Base-by-base conservation (phyloP, 2,329 filamentous ascomycete species). In the Fusarium sublunatum region DNA sequence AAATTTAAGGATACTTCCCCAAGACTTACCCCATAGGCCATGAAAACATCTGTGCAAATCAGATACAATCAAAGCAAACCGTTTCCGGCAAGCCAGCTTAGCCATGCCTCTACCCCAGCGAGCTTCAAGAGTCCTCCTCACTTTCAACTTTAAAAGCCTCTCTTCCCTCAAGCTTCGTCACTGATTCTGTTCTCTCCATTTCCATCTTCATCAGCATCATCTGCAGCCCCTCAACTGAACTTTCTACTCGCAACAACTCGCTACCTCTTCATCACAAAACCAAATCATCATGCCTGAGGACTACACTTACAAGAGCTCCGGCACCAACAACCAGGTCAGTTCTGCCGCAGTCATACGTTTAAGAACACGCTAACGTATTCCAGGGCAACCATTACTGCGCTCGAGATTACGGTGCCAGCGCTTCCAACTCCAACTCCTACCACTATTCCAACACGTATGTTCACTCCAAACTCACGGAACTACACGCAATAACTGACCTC, bases 331-430 rank as follows among this genome's bases (percentile, higher is more conserved):
- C 75, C 80, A 87, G 80, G 87, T 88, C 76, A 58, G 73, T 29
- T 15, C 19, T 32, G 10, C 9, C 19, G 24, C 11, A 6, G 10
- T 6, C 38, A 4, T 13, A 32, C 19, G 4, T 11, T 24, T 1
- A 12, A 15, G 25, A 9, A 12, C 26, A 12, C 38, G n/a, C 34
- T 47, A 2, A 28, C n/a, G 7, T 8, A 10, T 24, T 5, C 4
- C 26, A 90, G 87, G 88, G 88, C 61, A 91, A 91, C 76, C 84
- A 87, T 77, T 91, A 86, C 70, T 89, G 87, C 75, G 75, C 82
- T 40, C 86, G 88, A 31, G 85, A 88, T 76, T 89, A 90, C 65
- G 86, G 86, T 60, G 81, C 79, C 62, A 68, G 75, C 45, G 85
- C 82, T 7, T 64, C 80, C 46, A 87, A 88, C 73, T 75, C 77